These are phyloP conservation scores for Hypoxylon sp. DNA, from an alignment of 2,329 filamentous ascomycete species.

Conservation along the genomic window DNA sequence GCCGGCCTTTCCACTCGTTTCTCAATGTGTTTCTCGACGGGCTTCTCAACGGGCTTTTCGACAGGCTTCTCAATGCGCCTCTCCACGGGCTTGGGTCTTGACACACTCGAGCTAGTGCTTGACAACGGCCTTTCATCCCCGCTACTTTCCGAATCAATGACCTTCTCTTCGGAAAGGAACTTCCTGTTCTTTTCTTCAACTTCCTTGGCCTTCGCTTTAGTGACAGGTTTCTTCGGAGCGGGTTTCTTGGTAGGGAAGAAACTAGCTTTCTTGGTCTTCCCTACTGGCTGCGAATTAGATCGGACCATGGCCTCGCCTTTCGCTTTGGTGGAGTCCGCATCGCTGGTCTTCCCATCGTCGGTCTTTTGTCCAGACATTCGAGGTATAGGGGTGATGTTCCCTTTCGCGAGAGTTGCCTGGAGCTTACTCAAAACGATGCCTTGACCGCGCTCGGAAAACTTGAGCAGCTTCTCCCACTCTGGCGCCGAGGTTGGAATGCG, in stretches of 20 bases:
- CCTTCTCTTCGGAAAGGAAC: constrained; percentile 63
- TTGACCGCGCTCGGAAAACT: constrained; percentile 64
- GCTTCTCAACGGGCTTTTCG: constrained; percentile 31
- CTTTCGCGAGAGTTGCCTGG: constrained; percentile 66
- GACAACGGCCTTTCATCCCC: constrained; percentile 59
- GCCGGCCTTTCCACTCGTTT: constrained; percentile 30
- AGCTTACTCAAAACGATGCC: constrained; percentile 69
- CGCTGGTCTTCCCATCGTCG: constrained; percentile 58
- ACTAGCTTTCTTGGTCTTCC: constrained; percentile 65
- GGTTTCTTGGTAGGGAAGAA: constrained; percentile 57
- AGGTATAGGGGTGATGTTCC: constrained; percentile 55
- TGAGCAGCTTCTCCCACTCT: constrained; percentile 69
- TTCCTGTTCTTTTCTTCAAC: constrained; percentile 53
- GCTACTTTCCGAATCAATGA: constrained; percentile 64
- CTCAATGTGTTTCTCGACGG: constrained; percentile 35
- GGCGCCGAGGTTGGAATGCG: constrained; percentile 63
- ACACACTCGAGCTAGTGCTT: constrained; percentile 44
- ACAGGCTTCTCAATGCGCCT: constrained; percentile 31
- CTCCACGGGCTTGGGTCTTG: constrained; percentile 46
- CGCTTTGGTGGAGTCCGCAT: constrained; percentile 47
- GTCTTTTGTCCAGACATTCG: constrained; percentile 60
- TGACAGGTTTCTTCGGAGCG: constrained; percentile 53
- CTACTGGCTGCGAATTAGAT: constrained; percentile 60
- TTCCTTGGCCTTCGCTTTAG: constrained; percentile 56
- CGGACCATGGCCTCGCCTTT: constrained; percentile 58